Evolutionary conservation across 2,329 filamentous ascomycete genomes (phyloP).

Genomic region (Colletotrichum cereale): DNA sequence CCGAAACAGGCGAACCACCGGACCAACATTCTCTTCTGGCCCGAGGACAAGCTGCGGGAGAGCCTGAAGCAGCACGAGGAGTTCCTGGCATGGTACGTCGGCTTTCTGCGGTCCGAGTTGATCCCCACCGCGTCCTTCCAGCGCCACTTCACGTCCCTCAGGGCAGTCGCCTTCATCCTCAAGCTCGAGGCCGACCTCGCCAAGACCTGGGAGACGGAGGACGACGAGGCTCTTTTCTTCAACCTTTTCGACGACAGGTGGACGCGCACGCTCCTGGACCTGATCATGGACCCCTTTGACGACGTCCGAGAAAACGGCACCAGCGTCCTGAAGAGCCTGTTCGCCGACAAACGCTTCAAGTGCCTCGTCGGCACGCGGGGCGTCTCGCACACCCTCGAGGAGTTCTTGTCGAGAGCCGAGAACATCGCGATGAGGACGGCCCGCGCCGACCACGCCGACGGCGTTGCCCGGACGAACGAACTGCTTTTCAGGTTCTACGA

Average conservation of each 20-base stretch:
- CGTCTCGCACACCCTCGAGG: conserved; percentile 51
- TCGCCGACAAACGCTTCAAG: conserved; percentile 54
- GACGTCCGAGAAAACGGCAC: conserved; percentile 79
- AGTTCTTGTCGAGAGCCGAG: conserved; percentile 67
- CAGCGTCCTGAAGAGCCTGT: conserved; percentile 62
- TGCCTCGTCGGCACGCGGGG: conserved; percentile 40
- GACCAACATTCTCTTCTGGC: conserved; percentile 53
- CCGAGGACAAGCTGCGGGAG: conserved; percentile 52
- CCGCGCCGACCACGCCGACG: conserved; percentile 92
- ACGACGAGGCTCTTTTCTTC: conserved; percentile 56
- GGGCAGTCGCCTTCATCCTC: conserved; percentile 75
- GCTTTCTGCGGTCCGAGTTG: conserved; percentile 80
- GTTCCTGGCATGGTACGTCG: conserved; percentile 82
- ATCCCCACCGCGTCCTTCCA: conserved; percentile 89
- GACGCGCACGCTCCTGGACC: conserved; percentile 77
- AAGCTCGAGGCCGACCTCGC: conserved; percentile 74
- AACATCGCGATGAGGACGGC: conserved; percentile 76
- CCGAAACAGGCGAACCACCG: conserved; percentile 45
- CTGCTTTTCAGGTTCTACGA: conserved; percentile 73
- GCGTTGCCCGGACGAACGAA: conserved; percentile 82
- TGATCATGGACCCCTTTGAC: conserved; percentile 91
- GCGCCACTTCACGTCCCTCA: conserved; percentile 85
- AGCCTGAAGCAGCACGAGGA: conserved; percentile 64
- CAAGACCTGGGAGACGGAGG: conserved; percentile 53
- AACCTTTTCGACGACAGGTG: conserved; percentile 62